Percentiles rank a stretch among this genome's conserved stretches.
Conservation (phyloP, 768 basidiomycete species). For the Sarcodon aspratus region DNA sequence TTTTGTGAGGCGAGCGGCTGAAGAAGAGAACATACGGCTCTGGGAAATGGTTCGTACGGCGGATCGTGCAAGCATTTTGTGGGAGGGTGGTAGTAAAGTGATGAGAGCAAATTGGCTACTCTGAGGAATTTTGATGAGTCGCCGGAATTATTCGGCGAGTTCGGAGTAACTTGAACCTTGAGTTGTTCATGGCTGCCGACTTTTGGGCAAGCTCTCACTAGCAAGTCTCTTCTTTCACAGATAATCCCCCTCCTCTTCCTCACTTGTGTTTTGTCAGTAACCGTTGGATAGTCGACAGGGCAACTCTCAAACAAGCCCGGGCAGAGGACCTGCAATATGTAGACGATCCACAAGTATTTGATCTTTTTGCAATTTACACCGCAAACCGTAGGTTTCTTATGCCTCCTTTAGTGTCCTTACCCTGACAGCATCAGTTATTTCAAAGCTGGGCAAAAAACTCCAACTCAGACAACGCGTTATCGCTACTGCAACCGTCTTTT, state of each 20-base stretch:
- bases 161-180: no score
- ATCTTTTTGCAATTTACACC: conserved; percentile 82
- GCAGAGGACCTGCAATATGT: conserved; percentile 70
- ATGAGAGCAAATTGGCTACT: no score
- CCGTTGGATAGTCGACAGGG: conserved; percentile 84
- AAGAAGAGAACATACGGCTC: conserved; percentile 67
- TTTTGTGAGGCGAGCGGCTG: conserved; percentile 62
- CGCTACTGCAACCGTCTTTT: conserved; percentile 91
- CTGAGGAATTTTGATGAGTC: no score
- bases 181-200: conserved; percentile 62
- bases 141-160: no score
- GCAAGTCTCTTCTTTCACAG: conserved; percentile 29
- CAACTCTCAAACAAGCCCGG: conserved; percentile 63
- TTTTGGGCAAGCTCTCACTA: conserved; percentile 91
- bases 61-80: conserved; percentile 55
- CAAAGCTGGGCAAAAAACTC: conserved; percentile 78
- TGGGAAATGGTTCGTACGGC: conserved; percentile 47
- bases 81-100: conserved; percentile 2
- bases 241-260: conserved; percentile 8
- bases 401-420: neutral
- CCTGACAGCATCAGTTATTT: conserved; percentile 44
- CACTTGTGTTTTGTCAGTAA: conserved; percentile 39
- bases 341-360: conserved; percentile 64
- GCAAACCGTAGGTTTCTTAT: conserved; percentile 50
- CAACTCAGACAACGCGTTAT: conserved; percentile 81